Evolutionary conservation across 2,329 filamentous ascomycete species (phyloP), one percentile per base, ranked within the genome.

Genomic region (Ceratocystis alfenasii): DNA sequence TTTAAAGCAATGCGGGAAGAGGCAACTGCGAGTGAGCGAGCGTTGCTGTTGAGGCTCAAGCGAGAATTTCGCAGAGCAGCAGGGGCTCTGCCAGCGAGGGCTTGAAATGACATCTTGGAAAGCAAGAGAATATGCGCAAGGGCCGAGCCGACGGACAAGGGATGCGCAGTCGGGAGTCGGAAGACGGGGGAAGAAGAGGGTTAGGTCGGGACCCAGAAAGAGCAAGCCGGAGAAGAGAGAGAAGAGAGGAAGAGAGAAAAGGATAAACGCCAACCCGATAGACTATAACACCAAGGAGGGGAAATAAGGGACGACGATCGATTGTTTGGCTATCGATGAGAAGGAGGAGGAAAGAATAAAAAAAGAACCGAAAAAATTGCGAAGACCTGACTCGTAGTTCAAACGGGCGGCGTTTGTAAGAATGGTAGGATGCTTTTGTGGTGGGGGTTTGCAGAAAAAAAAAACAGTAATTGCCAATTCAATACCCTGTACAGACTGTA

Each of bases 71-170:
- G 81, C 75, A 85, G 78, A 72, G 83, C 74, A 71, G 80, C 78
- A 75, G 82, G 81, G 72, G 81, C 80, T 73, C 82, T 80, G 72
- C 81, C 80, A 71, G 81, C 81, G 75, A 84, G 74, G 69, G 74
- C 72, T 70, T 73, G 70, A 67, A 74, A 73, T 71, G 76, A 74
- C 71, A 74, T 67, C 60, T 22, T 65, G 41, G 28, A 17, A 30
- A 44, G 28, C 22, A 44, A 41, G 28, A 61, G 61, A 10, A 57
- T 57, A 22, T 45, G 41, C 3, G 41, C 17, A 53, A 50, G 62
- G 7, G n/a, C 36, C 28, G 28, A 36, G 46, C 33, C 2, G 63
- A 36, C 36, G 8, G 46, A 15, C 22, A 7, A 57, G 22, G 33
- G 50, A 44, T 46, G 55, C n/a, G 28, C 17, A 60, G 22, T n/a